Evolutionary conservation across 2,329 filamentous ascomycete genomes (phyloP).

Genomic region (Penicillium crustosum): DNA sequence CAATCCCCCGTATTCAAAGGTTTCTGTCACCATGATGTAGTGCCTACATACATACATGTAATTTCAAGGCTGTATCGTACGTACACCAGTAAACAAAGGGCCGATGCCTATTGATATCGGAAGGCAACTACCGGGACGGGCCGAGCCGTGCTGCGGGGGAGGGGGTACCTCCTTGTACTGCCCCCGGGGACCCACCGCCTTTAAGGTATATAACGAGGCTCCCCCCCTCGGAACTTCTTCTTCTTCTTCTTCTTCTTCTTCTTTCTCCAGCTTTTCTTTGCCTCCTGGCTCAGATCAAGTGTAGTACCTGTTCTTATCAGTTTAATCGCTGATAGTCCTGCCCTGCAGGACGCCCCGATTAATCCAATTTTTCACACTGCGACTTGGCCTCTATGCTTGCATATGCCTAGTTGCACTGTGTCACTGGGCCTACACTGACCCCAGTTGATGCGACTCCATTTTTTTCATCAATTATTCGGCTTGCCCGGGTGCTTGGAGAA

Average conservation of each 20-base stretch:
- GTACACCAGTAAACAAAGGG: no score
- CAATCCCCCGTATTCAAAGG: no score
- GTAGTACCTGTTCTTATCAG: conserved; percentile 97
- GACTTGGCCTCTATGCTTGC: conserved; percentile 68
- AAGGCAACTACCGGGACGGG: background rate
- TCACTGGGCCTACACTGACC: conserved; percentile 73
- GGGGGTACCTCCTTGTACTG: background rate
- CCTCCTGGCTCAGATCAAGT: conserved; percentile 78
- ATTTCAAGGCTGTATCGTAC: no score
- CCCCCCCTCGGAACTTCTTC: conserved; percentile 12
- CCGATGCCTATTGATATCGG: no score
- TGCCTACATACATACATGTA: no score
- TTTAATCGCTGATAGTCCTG: conserved; percentile 87
- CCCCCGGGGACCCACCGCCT: background rate
- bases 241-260: conserved; percentile 44
- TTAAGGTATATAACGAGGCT: background rate
- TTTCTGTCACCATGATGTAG: no score
- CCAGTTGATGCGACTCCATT: conserved; percentile 62
- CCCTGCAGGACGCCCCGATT: conserved; percentile 70
- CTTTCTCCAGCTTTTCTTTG: conserved; percentile 50
- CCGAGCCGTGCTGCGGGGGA: background rate
- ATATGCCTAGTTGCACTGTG: conserved; percentile 64
- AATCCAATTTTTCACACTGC: conserved; percentile 70
- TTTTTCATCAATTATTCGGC: conserved; percentile 52
- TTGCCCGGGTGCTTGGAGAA: background rate